Conservation (phyloP, 1,139 yeast species). For the Saccharomyces hybrid region DNA sequence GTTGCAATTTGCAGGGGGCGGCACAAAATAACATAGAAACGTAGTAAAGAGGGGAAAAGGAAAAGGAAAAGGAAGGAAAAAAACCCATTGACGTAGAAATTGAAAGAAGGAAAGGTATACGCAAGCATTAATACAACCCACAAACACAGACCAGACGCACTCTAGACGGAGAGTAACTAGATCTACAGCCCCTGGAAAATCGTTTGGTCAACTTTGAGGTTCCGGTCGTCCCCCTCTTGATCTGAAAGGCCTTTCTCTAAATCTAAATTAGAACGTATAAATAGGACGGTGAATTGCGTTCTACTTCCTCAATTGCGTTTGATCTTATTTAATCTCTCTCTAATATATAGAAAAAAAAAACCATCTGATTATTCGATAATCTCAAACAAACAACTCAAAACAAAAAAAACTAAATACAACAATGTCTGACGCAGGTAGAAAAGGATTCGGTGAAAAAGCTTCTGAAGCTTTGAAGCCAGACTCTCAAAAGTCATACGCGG, state of each 20-base stretch:
- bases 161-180: background rate
- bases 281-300: background rate
- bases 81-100: background rate
- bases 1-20: background rate
- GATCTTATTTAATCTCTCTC: background rate
- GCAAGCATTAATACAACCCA: background rate
- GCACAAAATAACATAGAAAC: background rate
- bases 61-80: background rate
- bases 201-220: background rate
- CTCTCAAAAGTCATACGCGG: slow-evolving; percentile 52
- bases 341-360: background rate
- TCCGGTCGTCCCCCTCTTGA: background rate
- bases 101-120: background rate
- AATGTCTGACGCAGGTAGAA: slow-evolving; percentile 78
- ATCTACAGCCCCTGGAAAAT: background rate
- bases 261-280: background rate
- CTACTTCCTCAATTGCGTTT: background rate
- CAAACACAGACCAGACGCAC: background rate
- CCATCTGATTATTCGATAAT: background rate
- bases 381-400: background rate
- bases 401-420: slow-evolving; percentile 5
- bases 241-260: background rate
- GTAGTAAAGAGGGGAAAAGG: background rate
- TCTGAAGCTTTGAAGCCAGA: slow-evolving; percentile 67
- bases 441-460: slow-evolving; percentile 60